Conservation (phyloP, 2,329 filamentous ascomycete genomes). For the Pezicula neosporulosa region DNA sequence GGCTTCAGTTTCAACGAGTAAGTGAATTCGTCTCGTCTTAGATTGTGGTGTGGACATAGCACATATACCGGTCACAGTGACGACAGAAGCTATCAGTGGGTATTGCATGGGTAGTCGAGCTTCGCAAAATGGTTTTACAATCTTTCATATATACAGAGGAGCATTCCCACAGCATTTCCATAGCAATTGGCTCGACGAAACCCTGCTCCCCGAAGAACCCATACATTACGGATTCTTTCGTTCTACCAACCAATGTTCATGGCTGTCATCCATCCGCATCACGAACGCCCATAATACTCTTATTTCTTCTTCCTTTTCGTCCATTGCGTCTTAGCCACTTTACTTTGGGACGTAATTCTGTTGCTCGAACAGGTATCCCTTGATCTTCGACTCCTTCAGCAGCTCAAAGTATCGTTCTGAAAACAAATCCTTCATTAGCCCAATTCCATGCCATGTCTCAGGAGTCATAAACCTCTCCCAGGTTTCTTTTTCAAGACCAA, state of each 20-base stretch:
- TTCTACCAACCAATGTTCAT: too few species aligned
- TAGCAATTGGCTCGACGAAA: not conserved
- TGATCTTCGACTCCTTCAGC: conserved; percentile 72
- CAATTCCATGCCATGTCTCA: not conserved
- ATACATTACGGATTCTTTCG: not conserved
- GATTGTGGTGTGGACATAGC: too few species aligned
- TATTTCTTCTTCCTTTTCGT: conserved; percentile 1
- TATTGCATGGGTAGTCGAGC: not conserved
- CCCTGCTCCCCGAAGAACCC: not conserved
- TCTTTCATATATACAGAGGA: conserved; percentile 1
- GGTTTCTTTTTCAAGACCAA: not conserved
- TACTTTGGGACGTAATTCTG: conserved; percentile 66
- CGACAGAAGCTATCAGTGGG: not conserved
- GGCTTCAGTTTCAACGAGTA: too few species aligned
- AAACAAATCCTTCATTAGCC: conserved; percentile 9
- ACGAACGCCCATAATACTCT: not conserved
- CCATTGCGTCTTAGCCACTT: conserved; percentile 5
- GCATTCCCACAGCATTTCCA: not conserved
- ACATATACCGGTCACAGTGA: not conserved
- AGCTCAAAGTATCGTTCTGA: conserved; percentile 77
- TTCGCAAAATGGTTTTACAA: not conserved
- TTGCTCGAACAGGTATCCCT: conserved; percentile 76
- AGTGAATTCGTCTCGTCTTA: too few species aligned
- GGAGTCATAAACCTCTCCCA: not conserved
- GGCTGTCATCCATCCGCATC: too few species aligned